Evolutionary conservation across 495 filamentous ascomycete genomes (phyloP), one percentile per base, ranked within the genome.

Genomic region (Poronia punctata): DNA sequence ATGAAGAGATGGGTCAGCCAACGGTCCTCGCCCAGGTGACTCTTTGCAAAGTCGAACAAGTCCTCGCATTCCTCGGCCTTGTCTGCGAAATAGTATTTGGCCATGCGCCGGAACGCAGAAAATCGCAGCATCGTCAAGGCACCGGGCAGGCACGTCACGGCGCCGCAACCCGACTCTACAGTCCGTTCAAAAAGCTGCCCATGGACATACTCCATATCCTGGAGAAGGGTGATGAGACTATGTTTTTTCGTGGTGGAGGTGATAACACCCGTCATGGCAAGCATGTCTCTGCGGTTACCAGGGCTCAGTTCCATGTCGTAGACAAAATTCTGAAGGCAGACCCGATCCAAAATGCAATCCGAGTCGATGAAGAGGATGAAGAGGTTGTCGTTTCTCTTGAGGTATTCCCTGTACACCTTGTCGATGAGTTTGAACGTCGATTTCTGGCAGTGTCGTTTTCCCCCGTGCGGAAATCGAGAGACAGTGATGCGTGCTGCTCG

Each of bases 1-100:
- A 98, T 98, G 70, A 98, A 96, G 40, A 98, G 76, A 68, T 98
- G 92, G 2, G 92, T 98, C 42, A 98, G 71, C 90, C 92, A 97
- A 29, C 92, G 77, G 64, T 98, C 92, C 64, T 98, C 92, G 7
- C 92, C 92, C 32, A 98, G 65, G 64, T 98, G 89, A 52, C 86
- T 89, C 63, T 96, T 97, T 26, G 84, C 88, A 48, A 85, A 98
- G 57, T 98, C 92, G 57, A 98, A 98, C 14, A 97, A 72, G 65
- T 98, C 92, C 27, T 94, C 86, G 53, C 88, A 94, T 57, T 94
- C 84, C 59, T 95, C 92, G 11, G 87, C 87, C 56, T 96, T 95
- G 64, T 97, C 92, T 10, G 92, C 87, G 56, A 98, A 98, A 66
- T 98, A 98, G 65, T 95, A 95, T 57, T 95, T 95, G 48, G 92